Evolutionary conservation across 495 filamentous ascomycete genomes (phyloP).

Genomic region (Lasiosphaeriaceae sp.): DNA sequence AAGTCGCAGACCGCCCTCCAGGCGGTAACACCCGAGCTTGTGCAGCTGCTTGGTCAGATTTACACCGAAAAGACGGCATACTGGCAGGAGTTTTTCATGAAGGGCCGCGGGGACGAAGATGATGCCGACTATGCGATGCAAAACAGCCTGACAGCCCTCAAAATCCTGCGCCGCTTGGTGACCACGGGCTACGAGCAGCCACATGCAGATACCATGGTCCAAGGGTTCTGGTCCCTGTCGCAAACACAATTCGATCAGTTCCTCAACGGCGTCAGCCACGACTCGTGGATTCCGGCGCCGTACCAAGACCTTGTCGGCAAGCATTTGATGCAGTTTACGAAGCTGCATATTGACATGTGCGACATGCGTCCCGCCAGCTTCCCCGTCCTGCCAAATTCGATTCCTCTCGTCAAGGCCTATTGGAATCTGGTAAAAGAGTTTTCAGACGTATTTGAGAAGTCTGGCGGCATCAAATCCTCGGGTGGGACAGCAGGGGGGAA

Average conservation of each 20-base stretch:
- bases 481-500: slow-evolving; percentile 41
- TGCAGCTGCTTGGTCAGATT: slow-evolving; percentile 69
- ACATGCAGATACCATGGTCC: slow-evolving; percentile 68
- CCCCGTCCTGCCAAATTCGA: slow-evolving; percentile 70
- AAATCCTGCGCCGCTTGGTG: slow-evolving; percentile 73
- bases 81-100: slow-evolving; percentile 62
- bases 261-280: slow-evolving; percentile 46
- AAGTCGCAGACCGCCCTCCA: slow-evolving; percentile 69
- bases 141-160: slow-evolving; percentile 73
- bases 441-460: slow-evolving; percentile 62
- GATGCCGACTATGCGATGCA: slow-evolving; percentile 59
- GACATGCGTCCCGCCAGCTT: slow-evolving; percentile 72
- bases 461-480: slow-evolving; percentile 44
- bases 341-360: slow-evolving; percentile 85
- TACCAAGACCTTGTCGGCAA: slow-evolving; percentile 63
- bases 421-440: slow-evolving; percentile 76
- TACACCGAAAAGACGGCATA: slow-evolving; percentile 69
- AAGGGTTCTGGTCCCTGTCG: slow-evolving; percentile 69
- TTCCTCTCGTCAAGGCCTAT: slow-evolving; percentile 71
- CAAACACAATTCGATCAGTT: slow-evolving; percentile 70
- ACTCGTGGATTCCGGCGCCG: slow-evolving; percentile 43
- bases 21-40: slow-evolving; percentile 70
- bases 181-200: slow-evolving; percentile 81
- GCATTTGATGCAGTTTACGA: slow-evolving; percentile 83
- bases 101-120: slow-evolving; percentile 47